Base-by-base conservation (phyloP, 352 stramenopile genomes). In the Phytophthora pluvialis region DNA sequence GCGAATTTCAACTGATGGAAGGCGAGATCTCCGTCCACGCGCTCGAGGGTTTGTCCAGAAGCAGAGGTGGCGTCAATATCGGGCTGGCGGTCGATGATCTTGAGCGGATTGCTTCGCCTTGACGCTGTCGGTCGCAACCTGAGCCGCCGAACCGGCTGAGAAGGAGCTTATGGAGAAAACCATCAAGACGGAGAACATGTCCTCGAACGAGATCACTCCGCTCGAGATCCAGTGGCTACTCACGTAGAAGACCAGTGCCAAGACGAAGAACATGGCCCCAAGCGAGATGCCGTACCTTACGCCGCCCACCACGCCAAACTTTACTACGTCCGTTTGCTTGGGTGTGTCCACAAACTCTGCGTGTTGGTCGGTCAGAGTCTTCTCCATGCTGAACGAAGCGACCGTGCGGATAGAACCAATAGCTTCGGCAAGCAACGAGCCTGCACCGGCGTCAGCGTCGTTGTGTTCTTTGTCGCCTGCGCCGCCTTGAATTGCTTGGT, bases 241-340 rank as follows among this genome's bases (percentile, higher is more conserved):
- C 35, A 87, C 70, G 71, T 76, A 95, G 59, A 96, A 97, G 26
- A 93, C 69, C 18, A 96, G 75, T 0, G 75, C 84, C 32, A 91
- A 70, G 2, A 77, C 65, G 31, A 80, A 60, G 28, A 95, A 89
- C 66, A 86, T 89, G 8, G 92, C 68, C 28, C 82, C 70, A 48
- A 94, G 83, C 1, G 77, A 87, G 15, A 93, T 53, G 13, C 88
- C 88, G 49, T 90, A 84, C 8, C 65, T 83, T 18, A 85, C 49
- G 13, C 89, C 88, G 9, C 72, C 77, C 5, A 80, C 60, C 4
- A 93, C 43, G 1, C 87, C 86, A 29, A 77, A 67, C 29, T 77
- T 78, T 2, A 81, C 52, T 12, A 85, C 78, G 11, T 56, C 64
- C 15, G 66, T 50, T n/a, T n/a, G n/a, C 44, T 73, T 72, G 3